phyloP scores from a whole-genome alignment of 176 grass and related monocot genomes.

The Triticum dicoccoides region DNA sequence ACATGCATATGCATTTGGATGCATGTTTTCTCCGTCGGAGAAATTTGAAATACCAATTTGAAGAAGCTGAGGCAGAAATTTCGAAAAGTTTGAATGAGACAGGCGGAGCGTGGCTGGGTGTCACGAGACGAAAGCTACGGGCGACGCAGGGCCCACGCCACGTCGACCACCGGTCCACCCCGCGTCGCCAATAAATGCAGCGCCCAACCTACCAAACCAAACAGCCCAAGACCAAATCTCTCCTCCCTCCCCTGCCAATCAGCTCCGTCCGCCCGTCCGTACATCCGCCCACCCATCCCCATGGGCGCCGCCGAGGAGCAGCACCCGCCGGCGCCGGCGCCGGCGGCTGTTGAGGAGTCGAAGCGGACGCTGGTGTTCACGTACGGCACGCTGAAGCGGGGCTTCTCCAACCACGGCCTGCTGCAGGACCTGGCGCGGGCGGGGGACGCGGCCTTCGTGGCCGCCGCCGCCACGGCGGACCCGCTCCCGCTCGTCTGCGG shows the following conservation, averaged over 20 bases:
- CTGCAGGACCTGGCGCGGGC: slow-evolving; percentile 47
- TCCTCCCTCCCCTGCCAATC: neutral
- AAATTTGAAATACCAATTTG: too few species aligned
- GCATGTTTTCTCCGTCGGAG: too few species aligned
- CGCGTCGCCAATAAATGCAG: neutral
- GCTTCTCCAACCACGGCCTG: slow-evolving; percentile 82
- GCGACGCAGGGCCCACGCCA: neutral
- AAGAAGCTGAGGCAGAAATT: too few species aligned
- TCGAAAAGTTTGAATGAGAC: too few species aligned
- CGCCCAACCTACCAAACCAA: neutral
- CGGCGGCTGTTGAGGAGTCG: neutral
- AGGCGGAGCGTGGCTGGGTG: too few species aligned
- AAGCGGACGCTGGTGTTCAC: slow-evolving; percentile 70
- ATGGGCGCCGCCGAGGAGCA: slow-evolving; percentile 24
- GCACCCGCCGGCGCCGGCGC: neutral
- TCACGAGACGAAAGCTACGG: neutral
- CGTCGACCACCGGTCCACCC: neutral
- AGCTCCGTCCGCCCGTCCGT: neutral
- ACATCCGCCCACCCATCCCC: neutral
- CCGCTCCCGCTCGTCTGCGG: slow-evolving; percentile 77
- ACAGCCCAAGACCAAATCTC: neutral
- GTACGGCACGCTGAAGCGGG: slow-evolving; percentile 89
- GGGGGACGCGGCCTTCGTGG: slow-evolving; percentile 59
- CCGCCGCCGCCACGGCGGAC: slow-evolving; percentile 35
- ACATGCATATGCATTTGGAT: too few species aligned